phyloP scores from a whole-genome alignment of 202 grass and related monocot genomes.

The Hordeum pubiflorum region DNA sequence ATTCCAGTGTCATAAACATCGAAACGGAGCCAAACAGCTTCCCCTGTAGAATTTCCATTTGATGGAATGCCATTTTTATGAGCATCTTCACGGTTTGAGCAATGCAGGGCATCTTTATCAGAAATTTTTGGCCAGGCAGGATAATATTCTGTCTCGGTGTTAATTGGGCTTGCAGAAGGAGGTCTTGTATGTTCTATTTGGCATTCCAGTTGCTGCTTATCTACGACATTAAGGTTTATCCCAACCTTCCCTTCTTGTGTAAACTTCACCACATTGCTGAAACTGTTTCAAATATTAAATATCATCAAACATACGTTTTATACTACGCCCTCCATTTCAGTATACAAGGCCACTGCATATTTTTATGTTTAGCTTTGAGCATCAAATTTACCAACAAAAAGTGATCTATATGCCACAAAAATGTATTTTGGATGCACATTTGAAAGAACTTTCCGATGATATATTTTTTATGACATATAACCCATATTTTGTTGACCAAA shows the following conservation, averaged over 20 bases:
- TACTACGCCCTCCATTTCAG: too few species aligned
- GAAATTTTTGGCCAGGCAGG: constrained; percentile 21
- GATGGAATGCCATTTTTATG: constrained; percentile 29
- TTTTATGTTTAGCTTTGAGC: too few species aligned
- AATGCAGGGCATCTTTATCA: constrained; percentile 18
- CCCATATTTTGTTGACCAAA: too few species aligned
- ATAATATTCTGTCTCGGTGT: constrained; percentile 3
- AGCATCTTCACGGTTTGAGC: constrained; percentile 18
- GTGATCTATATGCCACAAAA: too few species aligned
- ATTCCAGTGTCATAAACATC: constrained; percentile 83
- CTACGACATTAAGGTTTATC: constrained; percentile 56
- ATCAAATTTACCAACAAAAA: too few species aligned
- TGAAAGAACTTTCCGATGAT: too few species aligned
- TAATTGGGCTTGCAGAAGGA: constrained; percentile 22
- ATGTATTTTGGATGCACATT: too few species aligned
- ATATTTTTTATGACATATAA: too few species aligned
- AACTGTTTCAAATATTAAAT: constrained; percentile 26
- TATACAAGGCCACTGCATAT: too few species aligned
- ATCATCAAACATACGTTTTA: constrained; percentile 4
- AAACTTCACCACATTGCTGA: constrained; percentile 80
- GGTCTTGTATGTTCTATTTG: constrained; percentile 1
- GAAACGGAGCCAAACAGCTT: constrained; percentile 62
- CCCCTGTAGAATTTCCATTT: constrained; percentile 7
- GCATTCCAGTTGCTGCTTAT: constrained; percentile 25
- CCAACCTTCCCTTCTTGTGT: constrained; percentile 82